A percentile compares a stretch with the other conserved stretches of the same genome.
Conservation (phyloP, 1,284 basidiomycete genomes). For the Bjerkandera adusta region DNA sequence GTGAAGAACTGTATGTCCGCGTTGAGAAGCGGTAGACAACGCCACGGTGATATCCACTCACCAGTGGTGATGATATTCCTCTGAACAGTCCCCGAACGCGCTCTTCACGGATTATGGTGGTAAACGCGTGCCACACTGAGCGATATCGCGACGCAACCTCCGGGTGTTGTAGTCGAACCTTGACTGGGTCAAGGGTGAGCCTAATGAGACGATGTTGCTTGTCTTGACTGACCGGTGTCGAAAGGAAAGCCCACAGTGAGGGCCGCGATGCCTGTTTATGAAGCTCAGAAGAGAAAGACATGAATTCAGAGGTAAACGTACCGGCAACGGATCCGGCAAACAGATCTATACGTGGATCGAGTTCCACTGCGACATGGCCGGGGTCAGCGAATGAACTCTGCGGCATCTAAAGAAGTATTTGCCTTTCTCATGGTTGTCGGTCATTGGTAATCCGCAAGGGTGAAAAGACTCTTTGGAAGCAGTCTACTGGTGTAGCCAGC, state of each 20-base stretch:
- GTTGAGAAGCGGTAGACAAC: neutral
- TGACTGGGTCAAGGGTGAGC: slow-evolving; percentile 42
- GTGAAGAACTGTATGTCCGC: slow-evolving; percentile 51
- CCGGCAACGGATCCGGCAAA: slow-evolving; percentile 73
- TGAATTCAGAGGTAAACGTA: slow-evolving; percentile 18
- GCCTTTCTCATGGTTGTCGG: no score
- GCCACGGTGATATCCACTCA: slow-evolving; percentile 32
- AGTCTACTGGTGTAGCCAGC: no score
- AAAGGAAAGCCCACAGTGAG: slow-evolving; percentile 71
- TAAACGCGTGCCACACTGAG: slow-evolving; percentile 59
- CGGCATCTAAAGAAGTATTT: no score
- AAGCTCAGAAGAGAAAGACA: slow-evolving; percentile 1
- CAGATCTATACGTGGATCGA: slow-evolving; percentile 62
- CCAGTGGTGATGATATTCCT: slow-evolving; percentile 71
- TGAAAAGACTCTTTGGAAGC: no score
- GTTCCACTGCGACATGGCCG: slow-evolving; percentile 24
- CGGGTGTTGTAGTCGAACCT: slow-evolving; percentile 73
- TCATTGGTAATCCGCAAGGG: no score
- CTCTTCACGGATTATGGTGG: slow-evolving; percentile 67
- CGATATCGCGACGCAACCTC: slow-evolving; percentile 51
- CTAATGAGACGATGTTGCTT: no score
- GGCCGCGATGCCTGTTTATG: slow-evolving; percentile 51
- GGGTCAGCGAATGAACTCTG: neutral
- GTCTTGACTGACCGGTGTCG: slow-evolving; percentile 56
- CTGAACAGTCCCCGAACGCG: slow-evolving; percentile 65